Base-by-base conservation (phyloP, 768 basidiomycete species). In the Crucibulum laeve region DNA sequence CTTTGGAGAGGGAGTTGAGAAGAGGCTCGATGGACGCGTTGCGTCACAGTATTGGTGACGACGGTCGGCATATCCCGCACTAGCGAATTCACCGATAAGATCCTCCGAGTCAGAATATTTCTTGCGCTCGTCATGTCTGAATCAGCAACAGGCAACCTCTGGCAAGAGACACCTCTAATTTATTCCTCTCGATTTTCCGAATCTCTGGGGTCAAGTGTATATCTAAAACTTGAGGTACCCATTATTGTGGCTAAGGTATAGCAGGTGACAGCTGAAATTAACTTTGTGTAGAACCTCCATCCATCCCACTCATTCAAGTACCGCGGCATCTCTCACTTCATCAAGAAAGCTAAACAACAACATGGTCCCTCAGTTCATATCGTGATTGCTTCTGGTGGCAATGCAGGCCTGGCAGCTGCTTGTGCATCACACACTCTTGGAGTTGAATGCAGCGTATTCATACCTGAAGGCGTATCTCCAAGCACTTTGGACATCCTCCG, bases 231-330 rank as follows among this genome's bases (percentile, higher is more conserved):
- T 10, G 87, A 90, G 68, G 84, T 84, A 45, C 53, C 67, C 42
- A 1, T 25, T 17, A 19, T 10, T 25, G 8, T 11, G 23, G 6
- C 30, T n/a, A n/a, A n/a, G n/a, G 14, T 35, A 13, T 14, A 5
- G 23, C 19, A 13, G 25, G 2, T 19, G 18, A 19, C 19, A 37
- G 18, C 18, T 37, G 11, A 37, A 8, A 18, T 11, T 11, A 10
- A 37, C 35, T 37, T 10, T 37, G 7, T 25, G 6, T 56, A 88
- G 87, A 85, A 76, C 48, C 65, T 89, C 1, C 87, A 90, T 44
- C 82, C 81, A 0, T 75, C 78, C 0, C 72, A 83, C 48, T 88
- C 87, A 2, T 90, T 86, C 77, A 90, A 91, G 56, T 82, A 75
- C 53, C 73, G 87, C 17, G 85, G 85, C 4, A 70, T 88, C 25